A percentile compares a stretch with the other conserved stretches of the same genome.
phyloP scores from a whole-genome alignment of 148 eudicot genomes.

The Silene conica region DNA sequence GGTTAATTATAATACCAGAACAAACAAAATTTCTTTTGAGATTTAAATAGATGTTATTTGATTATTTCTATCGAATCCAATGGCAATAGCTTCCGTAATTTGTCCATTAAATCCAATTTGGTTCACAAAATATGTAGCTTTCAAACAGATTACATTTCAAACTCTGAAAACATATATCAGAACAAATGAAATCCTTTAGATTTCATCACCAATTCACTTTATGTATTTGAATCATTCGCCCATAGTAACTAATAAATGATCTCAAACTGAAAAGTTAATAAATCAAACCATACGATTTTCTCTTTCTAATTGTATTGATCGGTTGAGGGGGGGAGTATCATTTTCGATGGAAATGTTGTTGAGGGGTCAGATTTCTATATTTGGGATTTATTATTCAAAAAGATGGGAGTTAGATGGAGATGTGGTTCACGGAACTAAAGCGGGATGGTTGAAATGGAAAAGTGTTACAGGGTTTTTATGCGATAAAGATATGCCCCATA shows the following conservation, averaged over 20 bases:
- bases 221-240: not conserved
- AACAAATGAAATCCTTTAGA: not conserved
- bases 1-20: not conserved
- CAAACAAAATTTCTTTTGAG: not conserved
- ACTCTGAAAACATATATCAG: not conserved
- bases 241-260: not conserved
- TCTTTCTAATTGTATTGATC: not conserved
- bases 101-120: not conserved
- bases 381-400: too few relatives aligned
- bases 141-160: not conserved
- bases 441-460: too few relatives aligned
- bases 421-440: too few relatives aligned
- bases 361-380: too few relatives aligned
- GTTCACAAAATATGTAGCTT: not conserved
- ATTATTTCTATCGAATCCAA: not conserved
- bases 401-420: too few relatives aligned
- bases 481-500: too few relatives aligned
- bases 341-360: too few relatives aligned
- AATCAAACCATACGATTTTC: not conserved
- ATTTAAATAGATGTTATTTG: not conserved
- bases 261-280: not conserved
- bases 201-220: not conserved
- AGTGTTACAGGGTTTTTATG: too few relatives aligned
- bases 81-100: not conserved
- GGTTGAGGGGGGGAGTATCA: too few relatives aligned